These are phyloP conservation scores for Talaromyces sp. DNA, from an alignment of 2,329 filamentous ascomycete genomes.

Conservation along the genomic window DNA sequence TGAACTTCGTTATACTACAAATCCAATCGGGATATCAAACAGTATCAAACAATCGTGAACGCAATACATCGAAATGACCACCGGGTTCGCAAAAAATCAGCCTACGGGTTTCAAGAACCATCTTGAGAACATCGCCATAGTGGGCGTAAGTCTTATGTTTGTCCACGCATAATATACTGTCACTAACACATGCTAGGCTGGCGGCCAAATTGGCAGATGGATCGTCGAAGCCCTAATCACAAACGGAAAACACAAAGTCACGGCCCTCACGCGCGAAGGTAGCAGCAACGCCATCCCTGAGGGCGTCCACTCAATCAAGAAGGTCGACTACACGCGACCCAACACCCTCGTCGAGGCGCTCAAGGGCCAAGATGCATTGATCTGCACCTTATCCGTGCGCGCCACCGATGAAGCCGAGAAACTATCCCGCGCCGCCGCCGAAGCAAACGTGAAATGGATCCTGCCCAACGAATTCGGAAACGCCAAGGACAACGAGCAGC, in stretches of 20 bases:
- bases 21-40: not conserved
- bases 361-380: slow-evolving; percentile 52
- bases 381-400: slow-evolving; percentile 51
- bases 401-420: slow-evolving; percentile 47
- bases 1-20: not conserved
- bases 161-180: not conserved
- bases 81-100: slow-evolving; percentile 16
- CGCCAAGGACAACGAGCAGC: slow-evolving; percentile 29
- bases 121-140: slow-evolving; percentile 39
- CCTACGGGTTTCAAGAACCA: slow-evolving; percentile 25
- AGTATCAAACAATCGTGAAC: not conserved
- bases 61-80: not conserved
- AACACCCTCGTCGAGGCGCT: slow-evolving; percentile 49
- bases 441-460: slow-evolving; percentile 54
- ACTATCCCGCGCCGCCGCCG: slow-evolving; percentile 53
- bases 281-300: slow-evolving; percentile 44
- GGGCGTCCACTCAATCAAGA: slow-evolving; percentile 40
- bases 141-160: slow-evolving; percentile 31
- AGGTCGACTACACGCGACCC: slow-evolving; percentile 50
- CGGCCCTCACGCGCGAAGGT: slow-evolving; percentile 48
- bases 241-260: slow-evolving; percentile 51
- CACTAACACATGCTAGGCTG: slow-evolving; percentile 27
- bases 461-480: slow-evolving; percentile 50
- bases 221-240: slow-evolving; percentile 38
- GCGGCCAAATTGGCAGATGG: slow-evolving; percentile 32